Percentiles rank a stretch among this genome's conserved stretches.
These are phyloP conservation scores for Rhazya stricta DNA, from an alignment of 257 asterid species.

Conservation along the genomic window DNA sequence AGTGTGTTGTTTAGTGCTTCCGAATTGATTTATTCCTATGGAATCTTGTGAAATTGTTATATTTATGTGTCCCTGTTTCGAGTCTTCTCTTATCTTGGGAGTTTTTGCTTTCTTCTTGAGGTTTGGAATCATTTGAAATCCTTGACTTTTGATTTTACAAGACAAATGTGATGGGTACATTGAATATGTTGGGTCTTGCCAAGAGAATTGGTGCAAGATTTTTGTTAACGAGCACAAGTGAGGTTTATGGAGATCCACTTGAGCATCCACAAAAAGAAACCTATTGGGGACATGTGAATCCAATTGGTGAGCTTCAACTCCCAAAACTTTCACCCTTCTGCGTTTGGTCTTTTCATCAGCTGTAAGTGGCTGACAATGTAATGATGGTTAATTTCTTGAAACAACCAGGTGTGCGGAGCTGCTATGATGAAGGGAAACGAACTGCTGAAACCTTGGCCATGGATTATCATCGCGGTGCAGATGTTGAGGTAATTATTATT, in stretches of 20 bases:
- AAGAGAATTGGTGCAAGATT: conserved; percentile 29
- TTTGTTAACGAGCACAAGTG: conserved; percentile 27
- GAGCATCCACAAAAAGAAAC: conserved; percentile 32
- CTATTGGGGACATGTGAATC: conserved; percentile 33
- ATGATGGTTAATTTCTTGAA: neutral
- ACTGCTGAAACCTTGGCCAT: conserved; percentile 32
- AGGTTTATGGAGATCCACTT: conserved; percentile 30
- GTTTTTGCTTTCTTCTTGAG: neutral
- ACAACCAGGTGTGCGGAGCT: conserved; percentile 24
- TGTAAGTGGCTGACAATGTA: neutral
- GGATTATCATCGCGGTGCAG: conserved; percentile 31
- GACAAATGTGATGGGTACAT: conserved; percentile 27
- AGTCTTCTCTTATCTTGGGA: neutral
- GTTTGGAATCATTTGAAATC: conserved; percentile 1
- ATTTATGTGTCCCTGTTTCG: neutral
- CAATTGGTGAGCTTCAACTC: conserved; percentile 20
- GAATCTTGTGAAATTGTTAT: neutral
- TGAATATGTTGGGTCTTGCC: conserved; percentile 29
- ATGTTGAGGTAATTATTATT: conserved; percentile 20
- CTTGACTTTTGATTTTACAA: conserved; percentile 20
- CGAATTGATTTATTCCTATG: too few relatives aligned
- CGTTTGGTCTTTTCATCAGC: neutral
- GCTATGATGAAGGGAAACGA: conserved; percentile 31
- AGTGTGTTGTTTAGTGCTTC: too few relatives aligned
- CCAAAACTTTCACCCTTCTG: neutral